Percentiles rank a stretch among this genome's conserved stretches.
phyloP scores from a whole-genome alignment of 1,284 basidiomycete genomes.

The Heliocybe sulcata region DNA sequence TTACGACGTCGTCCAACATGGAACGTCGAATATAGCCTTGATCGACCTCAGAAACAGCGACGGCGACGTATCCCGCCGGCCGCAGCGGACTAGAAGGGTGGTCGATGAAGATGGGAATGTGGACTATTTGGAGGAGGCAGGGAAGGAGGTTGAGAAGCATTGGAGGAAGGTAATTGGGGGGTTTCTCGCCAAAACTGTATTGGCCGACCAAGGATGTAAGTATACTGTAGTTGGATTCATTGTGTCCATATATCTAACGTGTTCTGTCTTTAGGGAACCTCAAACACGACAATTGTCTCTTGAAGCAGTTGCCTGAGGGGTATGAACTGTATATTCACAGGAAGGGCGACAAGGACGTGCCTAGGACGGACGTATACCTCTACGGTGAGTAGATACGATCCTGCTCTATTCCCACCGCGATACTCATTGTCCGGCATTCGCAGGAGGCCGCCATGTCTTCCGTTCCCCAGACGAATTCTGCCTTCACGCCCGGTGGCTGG shows the following conservation, averaged over 20 bases:
- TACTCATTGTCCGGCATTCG: background rate
- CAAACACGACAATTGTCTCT: slow-evolving; percentile 8
- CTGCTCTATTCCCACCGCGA: too few species aligned
- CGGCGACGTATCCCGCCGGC: background rate
- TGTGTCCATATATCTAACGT: background rate
- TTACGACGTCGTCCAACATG: background rate
- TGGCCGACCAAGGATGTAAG: slow-evolving; percentile 13
- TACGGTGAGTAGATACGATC: slow-evolving; percentile 11
- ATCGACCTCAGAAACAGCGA: background rate
- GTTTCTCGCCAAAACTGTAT: slow-evolving; percentile 13
- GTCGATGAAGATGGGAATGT: slow-evolving; percentile 12
- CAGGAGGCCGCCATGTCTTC: slow-evolving; percentile 18
- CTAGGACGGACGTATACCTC: slow-evolving; percentile 17
- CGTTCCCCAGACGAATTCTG: slow-evolving; percentile 22
- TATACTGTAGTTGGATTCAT: background rate
- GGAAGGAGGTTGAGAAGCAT: slow-evolving; percentile 1
- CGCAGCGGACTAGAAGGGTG: background rate
- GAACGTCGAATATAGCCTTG: background rate
- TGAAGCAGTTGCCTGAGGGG: slow-evolving; percentile 14
- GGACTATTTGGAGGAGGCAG: slow-evolving; percentile 13
- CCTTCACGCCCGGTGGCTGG: slow-evolving; percentile 19
- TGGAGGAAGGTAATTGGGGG: slow-evolving; percentile 18
- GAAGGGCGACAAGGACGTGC: slow-evolving; percentile 16
- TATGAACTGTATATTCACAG: slow-evolving; percentile 19
- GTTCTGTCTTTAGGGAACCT: slow-evolving; percentile 5